These are phyloP conservation scores for Kurtzmaniella fragi DNA, from an alignment of 805 yeast species.

Conservation along the genomic window DNA sequence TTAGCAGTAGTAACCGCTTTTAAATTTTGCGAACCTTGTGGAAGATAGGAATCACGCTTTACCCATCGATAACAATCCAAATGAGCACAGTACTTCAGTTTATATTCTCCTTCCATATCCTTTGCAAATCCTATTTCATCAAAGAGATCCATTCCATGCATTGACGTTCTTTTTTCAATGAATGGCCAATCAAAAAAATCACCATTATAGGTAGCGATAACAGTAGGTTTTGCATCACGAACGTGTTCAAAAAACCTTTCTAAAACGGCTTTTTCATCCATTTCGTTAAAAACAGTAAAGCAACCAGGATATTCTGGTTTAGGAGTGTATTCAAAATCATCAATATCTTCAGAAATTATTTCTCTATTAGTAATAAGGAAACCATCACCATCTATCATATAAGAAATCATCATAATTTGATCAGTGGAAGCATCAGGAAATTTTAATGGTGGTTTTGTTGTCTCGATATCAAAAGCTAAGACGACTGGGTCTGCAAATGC, in stretches of 20 bases:
- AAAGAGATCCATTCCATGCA: slow-evolving; percentile 82
- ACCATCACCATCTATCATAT: slow-evolving; percentile 98
- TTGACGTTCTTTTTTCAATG: slow-evolving; percentile 80
- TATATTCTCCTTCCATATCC: slow-evolving; percentile 87
- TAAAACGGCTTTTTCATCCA: slow-evolving; percentile 71
- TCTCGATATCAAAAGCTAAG: slow-evolving; percentile 94
- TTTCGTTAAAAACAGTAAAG: slow-evolving; percentile 87
- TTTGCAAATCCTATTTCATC: slow-evolving; percentile 91
- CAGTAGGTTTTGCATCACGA: slow-evolving; percentile 84
- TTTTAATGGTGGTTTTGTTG: slow-evolving; percentile 92
- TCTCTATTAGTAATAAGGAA: slow-evolving; percentile 90
- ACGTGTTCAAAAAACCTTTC: slow-evolving; percentile 84
- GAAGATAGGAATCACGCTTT: slow-evolving; percentile 92
- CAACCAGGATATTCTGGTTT: slow-evolving; percentile 91
- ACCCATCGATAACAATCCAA: slow-evolving; percentile 99
- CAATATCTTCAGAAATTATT: slow-evolving; percentile 90
- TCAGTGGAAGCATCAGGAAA: slow-evolving; percentile 91
- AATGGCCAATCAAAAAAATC: slow-evolving; percentile 99
- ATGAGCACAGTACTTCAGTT: slow-evolving; percentile 87
- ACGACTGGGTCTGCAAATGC: slow-evolving; percentile 98
- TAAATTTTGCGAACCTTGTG: slow-evolving; percentile 98
- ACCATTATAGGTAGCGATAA: slow-evolving; percentile 97
- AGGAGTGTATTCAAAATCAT: slow-evolving; percentile 96
- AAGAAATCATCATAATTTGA: slow-evolving; percentile 97
- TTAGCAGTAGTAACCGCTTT: slow-evolving; percentile 96